Base-by-base conservation (phyloP, 208 protist species). In the Angomonas ambiguus region DNA sequence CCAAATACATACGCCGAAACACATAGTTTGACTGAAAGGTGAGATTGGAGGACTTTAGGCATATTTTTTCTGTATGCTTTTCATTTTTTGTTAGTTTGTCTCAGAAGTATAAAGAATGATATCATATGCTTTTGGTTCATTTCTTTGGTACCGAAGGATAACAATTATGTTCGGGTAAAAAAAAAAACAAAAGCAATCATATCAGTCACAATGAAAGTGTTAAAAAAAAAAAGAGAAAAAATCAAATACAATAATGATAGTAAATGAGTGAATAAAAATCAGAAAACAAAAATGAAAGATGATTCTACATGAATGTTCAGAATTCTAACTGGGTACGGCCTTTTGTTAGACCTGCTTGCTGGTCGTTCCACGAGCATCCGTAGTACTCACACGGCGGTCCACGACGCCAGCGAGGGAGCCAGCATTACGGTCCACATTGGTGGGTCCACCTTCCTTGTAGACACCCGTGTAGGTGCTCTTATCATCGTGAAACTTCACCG, bases 401-500 rank as follows among this genome's bases (percentile, higher is more conserved):
- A 95, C 88, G 3, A 95, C 85, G 48, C 88, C 88, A 0, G 83
- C 76, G 27, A 95, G 85, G 10, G 85, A 92, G 49, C 76, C 81
- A 16, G 88, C 65, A 70, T 95, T 90, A 70, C 88, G 85, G 75
- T 96, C 91, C 32, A 96, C 88, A 62, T 96, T 96, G 34, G 88
- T 91, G 4, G 91, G 91, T 6, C 91, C 91, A 38, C 91, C 91
- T 42, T 79, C 77, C 86, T 94, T 94, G 69, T 90, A 84, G 0
- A 91, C 91, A 51, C 91, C 91, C 18, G 91, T 96, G 91, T 96
- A 96, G 34, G 69, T 58, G 74, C 69, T 88, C 78, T 96, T 96
- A 73, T 96, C 91, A 57, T 96, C 91, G 76, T 90, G 80, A 69
- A 96, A 96, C 74, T 90, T 89, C 45, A 93, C 87, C n/a, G 56